Conservation (phyloP, 2,329 filamentous ascomycete species). For the Raffaelea arxii region DNA sequence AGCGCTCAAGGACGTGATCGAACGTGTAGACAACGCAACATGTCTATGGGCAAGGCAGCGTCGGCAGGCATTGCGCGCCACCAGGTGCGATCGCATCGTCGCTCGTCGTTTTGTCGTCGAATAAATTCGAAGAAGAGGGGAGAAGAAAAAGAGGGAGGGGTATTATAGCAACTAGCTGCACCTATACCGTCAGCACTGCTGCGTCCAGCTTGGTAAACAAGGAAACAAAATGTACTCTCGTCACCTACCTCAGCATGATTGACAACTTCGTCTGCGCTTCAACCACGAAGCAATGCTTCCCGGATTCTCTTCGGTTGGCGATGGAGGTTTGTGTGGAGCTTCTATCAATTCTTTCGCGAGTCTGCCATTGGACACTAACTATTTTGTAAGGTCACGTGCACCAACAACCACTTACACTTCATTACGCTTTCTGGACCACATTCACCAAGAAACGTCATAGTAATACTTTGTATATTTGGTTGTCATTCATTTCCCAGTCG, state of each 20-base stretch:
- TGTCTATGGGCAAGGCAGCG: slow-evolving; percentile 32
- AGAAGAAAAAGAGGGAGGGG: neutral
- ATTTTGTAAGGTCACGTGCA: neutral
- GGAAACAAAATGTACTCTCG: neutral
- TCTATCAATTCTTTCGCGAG: neutral
- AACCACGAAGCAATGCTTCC: neutral
- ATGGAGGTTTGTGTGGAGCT: neutral
- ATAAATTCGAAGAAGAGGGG: neutral
- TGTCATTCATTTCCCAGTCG: too few species aligned
- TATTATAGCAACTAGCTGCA: neutral
- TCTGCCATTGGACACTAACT: neutral
- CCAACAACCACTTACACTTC: neutral
- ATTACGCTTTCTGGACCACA: too few species aligned
- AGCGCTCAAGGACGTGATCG: neutral
- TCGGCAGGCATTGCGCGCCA: slow-evolving; percentile 45
- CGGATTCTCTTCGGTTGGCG: neutral
- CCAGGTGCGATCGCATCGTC: slow-evolving; percentile 50
- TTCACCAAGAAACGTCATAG: too few species aligned
- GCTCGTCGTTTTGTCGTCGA: neutral
- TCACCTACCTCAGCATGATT: slow-evolving; percentile 6
- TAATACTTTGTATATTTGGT: neutral
- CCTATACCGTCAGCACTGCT: neutral
- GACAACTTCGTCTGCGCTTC: neutral
- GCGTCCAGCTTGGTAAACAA: neutral
- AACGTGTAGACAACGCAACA: neutral